These are phyloP conservation scores for Tuctoria greenei DNA, from an alignment of 176 grass and related monocot genomes.

Conservation along the genomic window DNA sequence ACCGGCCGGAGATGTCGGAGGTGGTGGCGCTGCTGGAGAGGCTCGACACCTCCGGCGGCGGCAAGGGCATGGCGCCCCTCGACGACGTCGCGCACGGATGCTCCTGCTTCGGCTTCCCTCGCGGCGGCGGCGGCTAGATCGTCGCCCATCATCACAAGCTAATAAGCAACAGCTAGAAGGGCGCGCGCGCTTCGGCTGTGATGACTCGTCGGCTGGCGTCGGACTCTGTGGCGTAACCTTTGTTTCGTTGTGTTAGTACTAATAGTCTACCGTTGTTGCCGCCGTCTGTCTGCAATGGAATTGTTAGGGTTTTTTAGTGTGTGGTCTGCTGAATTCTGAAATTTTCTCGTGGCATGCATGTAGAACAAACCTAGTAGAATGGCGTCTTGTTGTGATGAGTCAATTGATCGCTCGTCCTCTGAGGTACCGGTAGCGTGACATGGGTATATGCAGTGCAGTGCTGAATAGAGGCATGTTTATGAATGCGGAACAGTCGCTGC, in stretches of 20 bases:
- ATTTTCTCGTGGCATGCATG: not conserved
- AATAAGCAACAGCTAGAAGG: not conserved
- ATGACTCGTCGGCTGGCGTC: not conserved
- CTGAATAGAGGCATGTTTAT: too few relatives aligned
- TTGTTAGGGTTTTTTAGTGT: not conserved
- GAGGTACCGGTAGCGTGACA: too few relatives aligned
- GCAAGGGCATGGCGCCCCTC: constrained; percentile 59
- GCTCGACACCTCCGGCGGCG: constrained; percentile 47
- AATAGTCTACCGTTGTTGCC: too few relatives aligned
- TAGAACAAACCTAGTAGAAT: not conserved
- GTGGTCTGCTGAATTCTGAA: not conserved
- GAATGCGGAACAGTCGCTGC: too few relatives aligned
- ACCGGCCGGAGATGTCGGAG: constrained; percentile 74
- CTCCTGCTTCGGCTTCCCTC: constrained; percentile 48
- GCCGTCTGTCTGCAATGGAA: not conserved
- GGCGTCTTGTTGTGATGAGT: not conserved
- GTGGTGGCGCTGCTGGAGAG: constrained; percentile 77
- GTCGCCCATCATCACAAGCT: not conserved
- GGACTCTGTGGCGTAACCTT: not conserved
- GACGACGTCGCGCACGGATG: constrained; percentile 38
- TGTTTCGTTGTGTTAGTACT: not conserved
- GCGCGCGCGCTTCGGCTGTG: not conserved
- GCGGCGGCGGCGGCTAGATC: constrained; percentile 13
- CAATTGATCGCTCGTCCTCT: not conserved
- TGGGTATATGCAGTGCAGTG: too few relatives aligned